Conservation (phyloP, 2,329 filamentous ascomycete genomes). For the Chrysoporthe deuterocubensis region DNA sequence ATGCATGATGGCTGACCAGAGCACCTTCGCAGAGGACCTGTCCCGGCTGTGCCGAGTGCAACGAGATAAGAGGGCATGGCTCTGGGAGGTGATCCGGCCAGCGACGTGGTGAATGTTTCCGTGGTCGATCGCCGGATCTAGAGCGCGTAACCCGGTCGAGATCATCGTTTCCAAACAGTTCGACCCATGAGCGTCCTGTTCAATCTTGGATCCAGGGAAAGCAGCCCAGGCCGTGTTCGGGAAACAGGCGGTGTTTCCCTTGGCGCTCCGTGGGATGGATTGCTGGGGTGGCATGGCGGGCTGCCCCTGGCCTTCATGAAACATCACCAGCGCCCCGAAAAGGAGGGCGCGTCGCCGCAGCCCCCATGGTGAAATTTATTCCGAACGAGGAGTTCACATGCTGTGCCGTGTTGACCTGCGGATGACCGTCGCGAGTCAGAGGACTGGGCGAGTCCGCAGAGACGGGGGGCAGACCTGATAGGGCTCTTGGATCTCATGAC, state of each 20-base stretch:
- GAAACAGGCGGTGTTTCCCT: slow-evolving; percentile 6
- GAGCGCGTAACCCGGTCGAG: neutral
- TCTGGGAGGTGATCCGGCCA: neutral
- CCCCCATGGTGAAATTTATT: neutral
- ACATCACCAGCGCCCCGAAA: slow-evolving; percentile 24
- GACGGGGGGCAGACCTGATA: too few species aligned
- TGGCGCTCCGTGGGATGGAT: slow-evolving; percentile 11
- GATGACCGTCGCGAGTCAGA: too few species aligned
- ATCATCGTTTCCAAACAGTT: neutral
- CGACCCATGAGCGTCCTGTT: neutral
- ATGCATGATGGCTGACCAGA: neutral
- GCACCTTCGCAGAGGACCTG: neutral
- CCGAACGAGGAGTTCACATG: neutral
- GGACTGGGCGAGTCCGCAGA: too few species aligned
- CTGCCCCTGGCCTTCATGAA: slow-evolving; percentile 24
- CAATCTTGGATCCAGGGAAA: too few species aligned
- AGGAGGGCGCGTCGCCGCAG: slow-evolving; percentile 24
- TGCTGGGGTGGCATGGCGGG: slow-evolving; percentile 16
- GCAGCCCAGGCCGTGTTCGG: too few species aligned
- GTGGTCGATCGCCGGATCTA: neutral
- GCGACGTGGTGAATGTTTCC: neutral
- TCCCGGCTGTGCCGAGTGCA: neutral
- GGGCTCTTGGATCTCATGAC: too few species aligned
- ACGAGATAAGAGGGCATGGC: too few species aligned
- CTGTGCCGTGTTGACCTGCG: neutral